These are phyloP conservation scores for Xylaria sp. DNA, from an alignment of 2,329 filamentous ascomycete genomes.

Conservation along the genomic window DNA sequence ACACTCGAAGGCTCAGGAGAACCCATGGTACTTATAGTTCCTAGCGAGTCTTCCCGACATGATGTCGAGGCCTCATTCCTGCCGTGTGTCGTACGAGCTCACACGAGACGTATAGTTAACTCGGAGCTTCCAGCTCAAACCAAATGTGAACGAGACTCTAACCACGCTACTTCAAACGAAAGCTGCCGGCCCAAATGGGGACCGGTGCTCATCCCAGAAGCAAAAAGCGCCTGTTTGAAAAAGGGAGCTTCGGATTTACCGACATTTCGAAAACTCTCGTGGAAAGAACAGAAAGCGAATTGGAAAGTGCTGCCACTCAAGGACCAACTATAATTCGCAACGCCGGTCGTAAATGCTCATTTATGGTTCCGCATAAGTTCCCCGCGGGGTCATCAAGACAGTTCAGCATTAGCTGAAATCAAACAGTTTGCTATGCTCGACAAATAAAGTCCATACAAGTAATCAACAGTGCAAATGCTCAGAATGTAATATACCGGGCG, in stretches of 20 bases:
- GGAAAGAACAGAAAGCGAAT: conserved; percentile 39
- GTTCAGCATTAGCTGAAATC: conserved; percentile 35
- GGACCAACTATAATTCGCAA: conserved; percentile 45
- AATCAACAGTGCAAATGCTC: conserved; percentile 40
- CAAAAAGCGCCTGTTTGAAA: conserved; percentile 41
- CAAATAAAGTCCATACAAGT: conserved; percentile 38
- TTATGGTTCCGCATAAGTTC: conserved; percentile 45
- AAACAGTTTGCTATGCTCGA: conserved; percentile 36
- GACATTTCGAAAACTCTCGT: conserved; percentile 26
- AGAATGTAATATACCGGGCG: conserved; percentile 44
- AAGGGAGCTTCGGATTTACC: conserved; percentile 28
- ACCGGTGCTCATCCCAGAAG: conserved; percentile 38
- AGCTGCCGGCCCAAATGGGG: conserved; percentile 38
- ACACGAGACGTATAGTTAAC: conserved; percentile 9
- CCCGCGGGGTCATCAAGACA: conserved; percentile 46
- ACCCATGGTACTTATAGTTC: not conserved
- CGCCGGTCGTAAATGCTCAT: conserved; percentile 50
- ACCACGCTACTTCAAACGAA: conserved; percentile 49
- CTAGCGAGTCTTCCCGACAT: not conserved
- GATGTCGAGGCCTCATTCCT: conserved; percentile 4
- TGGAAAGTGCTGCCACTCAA: conserved; percentile 25
- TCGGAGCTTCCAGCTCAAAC: conserved; percentile 36
- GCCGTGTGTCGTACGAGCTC: conserved; percentile 17
- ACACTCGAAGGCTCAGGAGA: not conserved
- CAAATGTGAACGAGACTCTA: conserved; percentile 41